Conservation (phyloP, 768 basidiomycete species). For the Macrolepiota dolichaula region DNA sequence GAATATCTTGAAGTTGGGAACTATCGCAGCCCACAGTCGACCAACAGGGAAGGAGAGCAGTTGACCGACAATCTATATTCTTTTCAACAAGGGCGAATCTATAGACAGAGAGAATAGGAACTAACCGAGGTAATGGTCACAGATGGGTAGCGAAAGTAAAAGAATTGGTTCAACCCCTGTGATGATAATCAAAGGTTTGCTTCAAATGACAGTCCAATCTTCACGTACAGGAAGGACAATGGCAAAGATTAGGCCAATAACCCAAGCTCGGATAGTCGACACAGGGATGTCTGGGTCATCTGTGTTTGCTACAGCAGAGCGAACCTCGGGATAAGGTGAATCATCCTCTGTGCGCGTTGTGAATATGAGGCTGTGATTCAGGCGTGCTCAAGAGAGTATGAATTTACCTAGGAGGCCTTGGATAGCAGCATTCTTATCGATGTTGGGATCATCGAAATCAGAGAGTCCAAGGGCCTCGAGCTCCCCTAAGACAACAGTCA, state of each 20-base stretch:
- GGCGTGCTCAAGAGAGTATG: conserved; percentile 24
- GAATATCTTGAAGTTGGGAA: conserved; percentile 52
- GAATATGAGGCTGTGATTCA: conserved; percentile 12
- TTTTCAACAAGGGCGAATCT: background rate
- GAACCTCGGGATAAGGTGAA: conserved; percentile 71
- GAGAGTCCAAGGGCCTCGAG: conserved; percentile 27
- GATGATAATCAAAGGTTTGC: background rate
- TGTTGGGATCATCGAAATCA: conserved; percentile 54
- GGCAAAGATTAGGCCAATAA: conserved; percentile 68
- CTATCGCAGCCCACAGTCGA: conserved; percentile 49
- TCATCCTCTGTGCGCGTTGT: conserved; percentile 45
- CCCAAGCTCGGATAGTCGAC: conserved; percentile 65
- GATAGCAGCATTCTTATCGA: conserved; percentile 43
- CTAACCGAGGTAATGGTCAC: conserved; percentile 53
- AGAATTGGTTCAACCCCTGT: conserved; percentile 67
- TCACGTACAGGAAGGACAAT: conserved; percentile 51
- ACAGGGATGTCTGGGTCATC: conserved; percentile 65
- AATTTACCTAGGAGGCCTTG: conserved; percentile 39
- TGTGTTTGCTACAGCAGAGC: conserved; percentile 66
- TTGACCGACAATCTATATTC: conserved; percentile 56
- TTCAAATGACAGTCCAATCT: background rate
- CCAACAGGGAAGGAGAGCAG: conserved; percentile 67
- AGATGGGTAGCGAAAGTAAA: conserved; percentile 73
- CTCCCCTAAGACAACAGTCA: conserved; percentile 16
- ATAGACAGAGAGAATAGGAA: conserved; percentile 21